These are phyloP conservation scores for Oryza coarctata DNA, from an alignment of 176 grass and related monocot species.

Conservation along the genomic window DNA sequence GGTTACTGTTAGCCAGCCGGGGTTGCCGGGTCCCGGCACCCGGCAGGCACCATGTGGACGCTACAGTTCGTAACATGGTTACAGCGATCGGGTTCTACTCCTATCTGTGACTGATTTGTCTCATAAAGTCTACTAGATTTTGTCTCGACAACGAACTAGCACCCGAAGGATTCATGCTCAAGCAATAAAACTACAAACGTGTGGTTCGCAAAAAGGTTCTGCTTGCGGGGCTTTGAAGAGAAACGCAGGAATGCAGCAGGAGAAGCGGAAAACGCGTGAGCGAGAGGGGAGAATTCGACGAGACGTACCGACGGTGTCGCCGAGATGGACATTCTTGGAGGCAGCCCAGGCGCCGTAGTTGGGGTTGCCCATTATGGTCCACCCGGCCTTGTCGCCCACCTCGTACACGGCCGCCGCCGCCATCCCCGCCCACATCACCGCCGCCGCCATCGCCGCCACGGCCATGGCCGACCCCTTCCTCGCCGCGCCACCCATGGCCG, in stretches of 20 bases:
- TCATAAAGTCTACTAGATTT: not conserved
- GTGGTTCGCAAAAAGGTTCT: not conserved
- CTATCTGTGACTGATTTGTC: not conserved
- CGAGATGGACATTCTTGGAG: slow-evolving; percentile 23
- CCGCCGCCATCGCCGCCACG: not conserved
- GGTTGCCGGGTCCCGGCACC: not conserved
- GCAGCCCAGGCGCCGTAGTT: slow-evolving; percentile 53
- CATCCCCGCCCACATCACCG: slow-evolving; percentile 28
- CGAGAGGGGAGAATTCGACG: not conserved
- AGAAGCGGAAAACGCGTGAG: too few species aligned
- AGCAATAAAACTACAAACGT: not conserved
- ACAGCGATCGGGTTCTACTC: not conserved
- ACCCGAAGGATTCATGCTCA: not conserved
- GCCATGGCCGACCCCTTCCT: not conserved
- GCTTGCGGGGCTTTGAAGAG: not conserved
- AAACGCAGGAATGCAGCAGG: not conserved
- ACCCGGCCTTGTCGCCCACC: slow-evolving; percentile 60
- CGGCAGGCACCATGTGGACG: not conserved
- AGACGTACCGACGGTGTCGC: slow-evolving; percentile 36
- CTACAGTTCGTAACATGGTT: not conserved
- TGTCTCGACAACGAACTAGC: not conserved
- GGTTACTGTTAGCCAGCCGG: not conserved
- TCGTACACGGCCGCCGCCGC: slow-evolving; percentile 53
- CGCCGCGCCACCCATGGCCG: slow-evolving; percentile 24
- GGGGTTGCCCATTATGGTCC: slow-evolving; percentile 52